Evolutionary conservation across 108 stramenopile genomes (phyloP).

Genomic region (Asterionellopsis glacialis): DNA sequence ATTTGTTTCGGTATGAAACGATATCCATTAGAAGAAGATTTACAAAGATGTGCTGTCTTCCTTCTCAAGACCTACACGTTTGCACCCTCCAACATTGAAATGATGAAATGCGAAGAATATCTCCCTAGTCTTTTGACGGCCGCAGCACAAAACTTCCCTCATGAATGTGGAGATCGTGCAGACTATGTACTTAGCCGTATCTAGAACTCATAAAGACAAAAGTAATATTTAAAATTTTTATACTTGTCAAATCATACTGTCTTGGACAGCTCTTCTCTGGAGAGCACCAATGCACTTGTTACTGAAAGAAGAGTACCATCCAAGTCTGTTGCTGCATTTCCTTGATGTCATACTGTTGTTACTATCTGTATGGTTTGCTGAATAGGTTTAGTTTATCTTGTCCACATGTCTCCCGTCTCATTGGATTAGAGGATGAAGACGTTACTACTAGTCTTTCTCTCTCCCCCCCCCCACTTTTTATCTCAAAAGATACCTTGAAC

Average conservation of each 20-base stretch:
- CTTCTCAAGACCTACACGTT: conserved; percentile 26
- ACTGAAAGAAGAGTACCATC: no score
- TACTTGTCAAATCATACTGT: neutral
- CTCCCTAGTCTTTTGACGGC: conserved; percentile 11
- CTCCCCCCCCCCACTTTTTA: no score
- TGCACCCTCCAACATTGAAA: conserved; percentile 8
- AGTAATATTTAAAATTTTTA: neutral
- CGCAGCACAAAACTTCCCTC: conserved; percentile 18
- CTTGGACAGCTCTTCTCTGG: neutral
- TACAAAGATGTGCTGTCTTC: conserved; percentile 27
- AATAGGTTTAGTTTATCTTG: no score
- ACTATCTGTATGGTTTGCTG: no score
- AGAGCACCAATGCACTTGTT: no score
- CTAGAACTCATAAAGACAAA: neutral
- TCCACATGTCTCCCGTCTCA: no score
- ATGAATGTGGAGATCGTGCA: conserved; percentile 14
- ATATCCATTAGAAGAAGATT: conserved; percentile 15
- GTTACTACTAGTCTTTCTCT: no score
- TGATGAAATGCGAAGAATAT: conserved; percentile 10
- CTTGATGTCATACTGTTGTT: no score
- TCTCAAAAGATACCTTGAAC: no score
- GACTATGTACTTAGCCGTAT: neutral
- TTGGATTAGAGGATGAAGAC: no score
- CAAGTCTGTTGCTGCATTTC: no score
- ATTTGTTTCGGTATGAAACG: conserved; percentile 17